Evolutionary conservation across 306 rosid species (phyloP).

Genomic region (Gynostemma pentaphyllum): DNA sequence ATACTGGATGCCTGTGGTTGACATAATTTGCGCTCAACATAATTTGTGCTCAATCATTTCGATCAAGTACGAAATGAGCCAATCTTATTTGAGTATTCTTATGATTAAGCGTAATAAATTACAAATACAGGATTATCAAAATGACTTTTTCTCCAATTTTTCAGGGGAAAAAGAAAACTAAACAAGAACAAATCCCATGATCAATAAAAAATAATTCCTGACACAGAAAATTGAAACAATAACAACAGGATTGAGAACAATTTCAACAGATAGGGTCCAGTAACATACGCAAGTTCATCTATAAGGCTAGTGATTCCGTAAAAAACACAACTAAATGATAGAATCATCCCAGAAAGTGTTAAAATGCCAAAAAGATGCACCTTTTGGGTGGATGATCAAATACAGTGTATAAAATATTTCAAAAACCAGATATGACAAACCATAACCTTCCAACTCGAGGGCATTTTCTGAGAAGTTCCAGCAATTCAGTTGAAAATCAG

Average conservation of each 20-base stretch:
- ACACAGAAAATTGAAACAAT: background rate
- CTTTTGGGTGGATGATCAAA: background rate
- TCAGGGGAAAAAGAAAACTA: background rate
- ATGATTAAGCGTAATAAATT: no score
- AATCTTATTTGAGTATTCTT: background rate
- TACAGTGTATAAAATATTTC: background rate
- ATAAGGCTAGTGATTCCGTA: background rate
- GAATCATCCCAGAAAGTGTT: background rate
- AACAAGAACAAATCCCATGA: background rate
- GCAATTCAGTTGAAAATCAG: background rate
- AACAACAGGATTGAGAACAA: background rate
- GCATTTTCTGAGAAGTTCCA: background rate
- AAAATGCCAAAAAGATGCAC: background rate
- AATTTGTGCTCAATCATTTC: conserved; percentile 10
- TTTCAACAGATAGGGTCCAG: background rate
- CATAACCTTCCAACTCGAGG: conserved; percentile 3
- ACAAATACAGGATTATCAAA: background rate
- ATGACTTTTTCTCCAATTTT: background rate
- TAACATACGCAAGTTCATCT: background rate
- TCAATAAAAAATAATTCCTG: background rate
- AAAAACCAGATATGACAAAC: conserved; percentile 10
- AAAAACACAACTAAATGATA: background rate
- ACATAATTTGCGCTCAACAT: conserved; percentile 5
- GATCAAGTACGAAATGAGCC: background rate
- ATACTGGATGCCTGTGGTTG: background rate